Evolutionary conservation across 2,329 filamentous ascomycete species (phyloP).

Genomic region (Byssoonygena ceratinophila): DNA sequence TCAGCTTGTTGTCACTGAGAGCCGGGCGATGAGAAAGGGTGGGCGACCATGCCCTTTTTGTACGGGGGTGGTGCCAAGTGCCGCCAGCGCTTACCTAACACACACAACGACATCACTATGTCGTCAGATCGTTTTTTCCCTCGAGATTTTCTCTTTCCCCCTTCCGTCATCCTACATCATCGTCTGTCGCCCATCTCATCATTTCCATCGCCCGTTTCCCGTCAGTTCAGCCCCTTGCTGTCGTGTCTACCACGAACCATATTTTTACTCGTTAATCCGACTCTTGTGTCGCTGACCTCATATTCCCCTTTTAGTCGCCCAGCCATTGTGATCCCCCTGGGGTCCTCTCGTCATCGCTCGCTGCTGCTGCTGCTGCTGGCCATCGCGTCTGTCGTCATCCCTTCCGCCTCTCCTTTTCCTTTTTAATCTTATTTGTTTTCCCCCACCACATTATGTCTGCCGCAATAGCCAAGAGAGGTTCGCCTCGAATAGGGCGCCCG

Average conservation of each 20-base stretch:
- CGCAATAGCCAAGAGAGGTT: constrained; percentile 30
- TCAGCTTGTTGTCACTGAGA: not conserved
- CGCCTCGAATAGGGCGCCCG: constrained; percentile 25
- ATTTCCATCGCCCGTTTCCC: constrained; percentile 12
- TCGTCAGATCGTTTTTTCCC: constrained; percentile 18
- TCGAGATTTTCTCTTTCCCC: constrained; percentile 15
- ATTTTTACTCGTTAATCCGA: constrained; percentile 5
- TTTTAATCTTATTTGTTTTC: constrained; percentile 12
- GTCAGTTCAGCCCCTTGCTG: not conserved
- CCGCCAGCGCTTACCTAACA: constrained; percentile 9
- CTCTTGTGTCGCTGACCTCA: constrained; percentile 5
- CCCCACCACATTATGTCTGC: constrained; percentile 30
- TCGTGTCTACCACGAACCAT: constrained; percentile 13
- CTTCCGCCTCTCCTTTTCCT: constrained; percentile 3
- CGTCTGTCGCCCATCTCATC: constrained; percentile 12
- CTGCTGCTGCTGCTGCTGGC: constrained; percentile 16
- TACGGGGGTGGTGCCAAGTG: constrained; percentile 5
- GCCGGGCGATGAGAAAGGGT: not conserved
- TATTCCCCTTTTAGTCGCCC: constrained; percentile 9
- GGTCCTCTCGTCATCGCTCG: constrained; percentile 15
- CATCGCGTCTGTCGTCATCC: constrained; percentile 13
- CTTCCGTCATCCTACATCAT: constrained; percentile 17
- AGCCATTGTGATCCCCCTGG: constrained; percentile 14
- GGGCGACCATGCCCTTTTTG: constrained; percentile 2
- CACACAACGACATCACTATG: constrained; percentile 18